Evolutionary conservation across 2,329 filamentous ascomycete genomes (phyloP).

Genomic region (Ascochyta koolunga): DNA sequence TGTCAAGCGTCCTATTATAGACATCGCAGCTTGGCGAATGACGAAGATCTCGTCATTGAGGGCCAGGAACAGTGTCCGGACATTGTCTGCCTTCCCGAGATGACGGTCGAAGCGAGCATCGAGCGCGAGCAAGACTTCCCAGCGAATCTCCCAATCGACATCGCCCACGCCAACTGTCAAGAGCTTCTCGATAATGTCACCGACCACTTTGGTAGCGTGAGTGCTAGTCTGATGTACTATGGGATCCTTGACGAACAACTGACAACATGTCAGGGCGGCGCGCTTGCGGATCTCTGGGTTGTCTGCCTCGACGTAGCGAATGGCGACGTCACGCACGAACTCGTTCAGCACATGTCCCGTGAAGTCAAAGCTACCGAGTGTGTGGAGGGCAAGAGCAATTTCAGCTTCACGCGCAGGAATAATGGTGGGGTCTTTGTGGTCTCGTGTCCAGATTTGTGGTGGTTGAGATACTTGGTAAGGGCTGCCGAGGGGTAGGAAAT

Average conservation of each 20-base stretch:
- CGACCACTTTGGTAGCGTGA: constrained; percentile 94
- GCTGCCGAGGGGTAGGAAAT: constrained; percentile 90
- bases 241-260: constrained; percentile 94
- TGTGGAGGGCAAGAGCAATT: constrained; percentile 91
- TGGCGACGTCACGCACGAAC: constrained; percentile 96
- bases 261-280: constrained; percentile 94
- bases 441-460: constrained; percentile 82
- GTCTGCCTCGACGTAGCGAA: constrained; percentile 97
- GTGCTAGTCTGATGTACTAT: constrained; percentile 98
- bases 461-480: constrained; percentile 84
- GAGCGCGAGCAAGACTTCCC: constrained; percentile 85
- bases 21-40: constrained; percentile 92
- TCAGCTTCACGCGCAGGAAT: constrained; percentile 82
- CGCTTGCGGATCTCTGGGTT: constrained; percentile 92
- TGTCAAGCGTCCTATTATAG: constrained; percentile 92
- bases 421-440: constrained; percentile 82
- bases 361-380: constrained; percentile 97
- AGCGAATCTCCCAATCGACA: constrained; percentile 82
- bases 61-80: constrained; percentile 91
- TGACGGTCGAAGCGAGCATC: constrained; percentile 95
- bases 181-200: constrained; percentile 96
- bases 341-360: constrained; percentile 89
- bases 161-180: constrained; percentile 95
- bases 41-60: constrained; percentile 93
- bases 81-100: constrained; percentile 96